A percentile compares a stretch with the other conserved stretches of the same genome.
These are phyloP conservation scores for Mesembryanthemum crystallinum DNA, from an alignment of 148 eudicot genomes.

Conservation along the genomic window DNA sequence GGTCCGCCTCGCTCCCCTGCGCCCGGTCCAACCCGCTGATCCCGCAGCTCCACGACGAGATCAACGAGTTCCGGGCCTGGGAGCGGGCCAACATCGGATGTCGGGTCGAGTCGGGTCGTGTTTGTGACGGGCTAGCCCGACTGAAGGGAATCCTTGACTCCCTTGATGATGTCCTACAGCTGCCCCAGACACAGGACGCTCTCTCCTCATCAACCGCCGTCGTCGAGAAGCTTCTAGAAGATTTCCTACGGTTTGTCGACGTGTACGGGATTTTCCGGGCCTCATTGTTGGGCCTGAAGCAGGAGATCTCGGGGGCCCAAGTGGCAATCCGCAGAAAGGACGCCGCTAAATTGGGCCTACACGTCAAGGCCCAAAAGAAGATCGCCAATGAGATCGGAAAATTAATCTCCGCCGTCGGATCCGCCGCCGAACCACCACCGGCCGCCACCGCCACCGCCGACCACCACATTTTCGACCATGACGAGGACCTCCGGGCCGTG, in stretches of 20 bases:
- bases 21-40: constrained; percentile 56
- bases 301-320: constrained; percentile 60
- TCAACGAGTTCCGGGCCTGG: constrained; percentile 48
- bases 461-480: neutral
- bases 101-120: constrained; percentile 32
- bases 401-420: constrained; percentile 39
- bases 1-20: constrained; percentile 80
- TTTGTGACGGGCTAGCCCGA: constrained; percentile 41
- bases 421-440: constrained; percentile 23
- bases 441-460: neutral
- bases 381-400: constrained; percentile 46
- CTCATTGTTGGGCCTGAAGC: constrained; percentile 43
- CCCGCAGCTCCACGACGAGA: constrained; percentile 54
- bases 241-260: constrained; percentile 61
- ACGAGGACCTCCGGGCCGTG: constrained; percentile 34
- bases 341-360: constrained; percentile 35
- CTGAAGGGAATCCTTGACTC: constrained; percentile 56
- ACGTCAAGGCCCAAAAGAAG: constrained; percentile 53
- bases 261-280: constrained; percentile 61
- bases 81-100: neutral
- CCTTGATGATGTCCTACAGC: constrained; percentile 65
- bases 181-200: constrained; percentile 64
- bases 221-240: constrained; percentile 73
- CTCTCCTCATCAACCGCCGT: constrained; percentile 30
- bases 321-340: constrained; percentile 59